Percentiles rank a stretch among this genome's conserved stretches.
These are phyloP conservation scores for Scheffersomyces titani DNA, from an alignment of 1,139 yeast genomes.

Conservation along the genomic window DNA sequence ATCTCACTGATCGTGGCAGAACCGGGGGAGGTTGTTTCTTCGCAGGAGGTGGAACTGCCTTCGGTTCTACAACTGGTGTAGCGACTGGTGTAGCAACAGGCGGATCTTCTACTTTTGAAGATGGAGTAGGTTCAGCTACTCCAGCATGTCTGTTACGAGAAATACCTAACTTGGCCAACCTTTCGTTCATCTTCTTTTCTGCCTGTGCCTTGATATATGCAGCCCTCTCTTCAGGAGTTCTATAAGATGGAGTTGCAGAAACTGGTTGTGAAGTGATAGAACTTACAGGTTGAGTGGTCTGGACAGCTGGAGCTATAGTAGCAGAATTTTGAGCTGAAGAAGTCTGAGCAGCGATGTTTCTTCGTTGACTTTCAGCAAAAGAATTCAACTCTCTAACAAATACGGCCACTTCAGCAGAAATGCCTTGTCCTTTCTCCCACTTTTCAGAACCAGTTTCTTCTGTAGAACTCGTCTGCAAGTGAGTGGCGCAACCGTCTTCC, in stretches of 20 bases:
- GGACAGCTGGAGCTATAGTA: slow-evolving; percentile 5
- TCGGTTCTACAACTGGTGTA: slow-evolving; percentile 3
- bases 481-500: slow-evolving; percentile 58
- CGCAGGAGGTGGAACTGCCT: slow-evolving; percentile 14
- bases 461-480: slow-evolving; percentile 44
- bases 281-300: slow-evolving; percentile 5
- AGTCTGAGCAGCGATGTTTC: not conserved
- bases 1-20: not conserved
- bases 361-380: slow-evolving; percentile 2
- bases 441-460: slow-evolving; percentile 62
- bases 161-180: slow-evolving; percentile 84
- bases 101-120: not conserved
- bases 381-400: slow-evolving; percentile 60
- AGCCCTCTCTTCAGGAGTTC: slow-evolving; percentile 66
- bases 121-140: slow-evolving; percentile 1
- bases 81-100: not conserved
- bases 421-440: slow-evolving; percentile 87
- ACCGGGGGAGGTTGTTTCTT: slow-evolving; percentile 1
- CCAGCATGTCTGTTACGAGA: slow-evolving; percentile 34
- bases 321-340: not conserved
- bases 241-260: slow-evolving; percentile 20
- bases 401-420: slow-evolving; percentile 59
- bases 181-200: slow-evolving; percentile 83
- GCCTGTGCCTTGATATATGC: slow-evolving; percentile 91
- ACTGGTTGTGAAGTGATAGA: slow-evolving; percentile 1